Evolutionary conservation across 257 asterid species (phyloP), one percentile per base, ranked within the genome.

Genomic region (Euphrasia confusa): DNA sequence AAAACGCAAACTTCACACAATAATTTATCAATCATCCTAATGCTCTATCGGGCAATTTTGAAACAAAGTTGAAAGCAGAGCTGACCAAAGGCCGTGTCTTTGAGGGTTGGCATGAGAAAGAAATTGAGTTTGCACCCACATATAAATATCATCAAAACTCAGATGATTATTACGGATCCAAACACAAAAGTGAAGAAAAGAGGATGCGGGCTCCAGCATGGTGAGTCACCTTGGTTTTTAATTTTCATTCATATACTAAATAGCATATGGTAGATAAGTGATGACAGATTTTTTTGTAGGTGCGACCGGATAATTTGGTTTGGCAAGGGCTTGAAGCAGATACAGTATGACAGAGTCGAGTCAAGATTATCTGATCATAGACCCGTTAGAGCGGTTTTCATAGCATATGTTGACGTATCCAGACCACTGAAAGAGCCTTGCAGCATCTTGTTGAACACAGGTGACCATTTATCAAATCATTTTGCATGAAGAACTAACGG

Each of bases 231-330:
- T 61, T 24, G 26, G 13, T 74, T 71, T 14, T 54, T 44, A 21
- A 52, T 4, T 15, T 61, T 26, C 37, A 49, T 39, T 72, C 45
- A 32, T 27, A 28, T 12, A 65, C 18, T 65, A 33, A 2, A 27
- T 30, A 33, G 39, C 18, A n/a, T 57, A 54, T 54, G 58, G 68
- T 10, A 33, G 33, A 57, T 12, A 65, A 48, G 33, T 71, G 64
- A 74, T 37, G 7, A 60, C 3, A 56, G 15, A 50, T 48, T 9
- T 37, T 76, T 60, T 44, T 75, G 78, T 44, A 84, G 92, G 88
- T 84, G 92, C 65, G 92, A 84, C 47, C 64, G 88, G 52, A 84
- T 84, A 60, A 84, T 84, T 67, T 81, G 81, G 86, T 79, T 69
- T 63, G 88, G 92, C 49, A 68, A 75, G 44, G 86, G 89, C 69